phyloP scores from a whole-genome alignment of 169 alveolate species.

The Eimeria nieschulzi region DNA sequence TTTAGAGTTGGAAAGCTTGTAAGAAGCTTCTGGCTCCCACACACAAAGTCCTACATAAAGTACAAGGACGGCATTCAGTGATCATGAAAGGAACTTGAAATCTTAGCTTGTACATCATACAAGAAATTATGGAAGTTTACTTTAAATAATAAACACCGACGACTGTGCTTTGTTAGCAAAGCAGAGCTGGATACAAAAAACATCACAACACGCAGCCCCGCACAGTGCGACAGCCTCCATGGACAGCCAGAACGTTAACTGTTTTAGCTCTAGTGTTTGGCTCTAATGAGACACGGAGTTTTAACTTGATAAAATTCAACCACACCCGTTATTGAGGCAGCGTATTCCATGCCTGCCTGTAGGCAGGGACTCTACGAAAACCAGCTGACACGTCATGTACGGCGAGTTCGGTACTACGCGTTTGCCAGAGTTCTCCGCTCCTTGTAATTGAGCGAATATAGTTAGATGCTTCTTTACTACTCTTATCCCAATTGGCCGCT shows the following conservation, averaged over 20 bases:
- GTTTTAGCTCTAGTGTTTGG: not conserved
- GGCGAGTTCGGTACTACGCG: constrained; percentile 24
- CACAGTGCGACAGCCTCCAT: constrained; percentile 45
- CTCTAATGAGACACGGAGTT: not conserved
- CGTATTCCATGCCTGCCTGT: not conserved
- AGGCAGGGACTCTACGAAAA: constrained; percentile 1
- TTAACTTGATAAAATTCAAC: not conserved
- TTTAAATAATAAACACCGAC: no score
- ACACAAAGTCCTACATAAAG: no score
- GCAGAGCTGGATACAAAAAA: no score
- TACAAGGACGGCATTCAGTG: no score
- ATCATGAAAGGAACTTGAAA: no score
- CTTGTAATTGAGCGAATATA: not conserved
- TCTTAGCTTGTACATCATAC: no score
- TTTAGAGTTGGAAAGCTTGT: no score
- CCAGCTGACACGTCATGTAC: constrained; percentile 19
- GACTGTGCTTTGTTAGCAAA: no score
- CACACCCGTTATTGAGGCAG: not conserved
- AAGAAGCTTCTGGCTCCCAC: no score
- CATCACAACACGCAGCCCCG: constrained; percentile 45
- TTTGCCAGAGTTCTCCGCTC: not conserved
- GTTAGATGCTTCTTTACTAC: no score
- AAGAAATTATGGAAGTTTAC: no score
- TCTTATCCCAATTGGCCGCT: no score
- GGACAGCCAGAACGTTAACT: not conserved